Conservation (phyloP, 2,329 filamentous ascomycete genomes). For the Emydomyces testavorans region DNA sequence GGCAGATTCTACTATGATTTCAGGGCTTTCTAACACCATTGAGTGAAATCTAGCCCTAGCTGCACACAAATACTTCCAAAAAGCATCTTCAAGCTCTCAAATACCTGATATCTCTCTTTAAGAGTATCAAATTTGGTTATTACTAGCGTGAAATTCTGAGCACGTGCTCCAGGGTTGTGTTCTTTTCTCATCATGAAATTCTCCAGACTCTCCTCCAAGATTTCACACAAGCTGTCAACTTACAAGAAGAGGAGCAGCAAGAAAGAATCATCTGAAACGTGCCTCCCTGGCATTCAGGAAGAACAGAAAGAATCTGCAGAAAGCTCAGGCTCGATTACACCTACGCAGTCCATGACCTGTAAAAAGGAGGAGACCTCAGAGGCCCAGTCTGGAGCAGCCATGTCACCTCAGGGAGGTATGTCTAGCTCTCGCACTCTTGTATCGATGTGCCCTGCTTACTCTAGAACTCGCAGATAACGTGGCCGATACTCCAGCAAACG, state of each 20-base stretch:
- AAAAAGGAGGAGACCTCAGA: neutral
- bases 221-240: neutral
- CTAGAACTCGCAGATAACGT: neutral
- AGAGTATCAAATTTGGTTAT: neutral
- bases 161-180: neutral
- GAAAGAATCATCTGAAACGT: neutral
- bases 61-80: neutral
- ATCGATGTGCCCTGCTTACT: neutral
- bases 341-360: neutral
- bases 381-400: neutral
- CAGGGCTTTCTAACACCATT: neutral
- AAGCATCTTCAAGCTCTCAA: neutral
- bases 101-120: neutral
- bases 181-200: slow-evolving; percentile 1
- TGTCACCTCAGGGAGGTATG: neutral
- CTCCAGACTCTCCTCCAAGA: neutral
- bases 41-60: neutral
- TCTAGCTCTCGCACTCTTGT: neutral
- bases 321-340: slow-evolving; percentile 1
- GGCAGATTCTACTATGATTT: neutral
- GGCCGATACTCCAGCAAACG: neutral
- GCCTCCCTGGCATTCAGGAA: slow-evolving; percentile 3
- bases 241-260: neutral
- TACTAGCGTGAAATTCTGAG: neutral
- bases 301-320: neutral